Evolutionary conservation across 2,329 filamentous ascomycete species (phyloP).

Genomic region (Echinosphaeria canescens): DNA sequence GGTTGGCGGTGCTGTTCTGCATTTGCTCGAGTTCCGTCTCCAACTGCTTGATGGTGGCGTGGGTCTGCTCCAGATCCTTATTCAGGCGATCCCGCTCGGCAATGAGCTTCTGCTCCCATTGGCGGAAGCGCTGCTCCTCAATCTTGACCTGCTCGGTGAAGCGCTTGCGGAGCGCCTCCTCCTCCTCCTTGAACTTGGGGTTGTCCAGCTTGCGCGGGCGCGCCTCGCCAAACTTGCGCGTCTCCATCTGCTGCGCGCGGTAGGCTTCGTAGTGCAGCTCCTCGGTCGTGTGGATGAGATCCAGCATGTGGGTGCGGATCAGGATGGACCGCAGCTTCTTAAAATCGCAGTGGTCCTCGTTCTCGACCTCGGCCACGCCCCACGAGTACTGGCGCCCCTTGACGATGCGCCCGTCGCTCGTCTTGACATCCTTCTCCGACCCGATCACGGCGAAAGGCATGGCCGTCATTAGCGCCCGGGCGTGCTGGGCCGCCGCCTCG

Average conservation of each 20-base stretch:
- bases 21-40: slow-evolving; percentile 85
- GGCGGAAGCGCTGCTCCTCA: slow-evolving; percentile 96
- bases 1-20: slow-evolving; percentile 78
- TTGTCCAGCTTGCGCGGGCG: slow-evolving; percentile 96
- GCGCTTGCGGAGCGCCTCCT: slow-evolving; percentile 92
- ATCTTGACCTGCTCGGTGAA: slow-evolving; percentile 99
- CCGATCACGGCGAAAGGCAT: slow-evolving; percentile 99
- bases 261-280: slow-evolving; percentile 99
- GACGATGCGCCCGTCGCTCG: slow-evolving; percentile 82
- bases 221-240: slow-evolving; percentile 95
- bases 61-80: slow-evolving; percentile 97
- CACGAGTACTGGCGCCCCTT: slow-evolving; percentile 98
- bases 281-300: slow-evolving; percentile 98
- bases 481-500: slow-evolving; percentile 86
- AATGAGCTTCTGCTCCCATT: slow-evolving; percentile 99
- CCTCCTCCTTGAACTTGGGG: slow-evolving; percentile 99
- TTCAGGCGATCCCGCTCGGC: slow-evolving; percentile 96
- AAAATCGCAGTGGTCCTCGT: slow-evolving; percentile 99
- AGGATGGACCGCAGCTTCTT: slow-evolving; percentile 99
- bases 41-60: slow-evolving; percentile 80
- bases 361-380: slow-evolving; percentile 98
- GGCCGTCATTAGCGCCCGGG: slow-evolving; percentile 80
- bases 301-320: slow-evolving; percentile 98
- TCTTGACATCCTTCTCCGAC: slow-evolving; percentile 98
- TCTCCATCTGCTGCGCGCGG: slow-evolving; percentile 99